phyloP scores from a whole-genome alignment of 192 early-diverging fungal species.

The Coemansia furcata region DNA sequence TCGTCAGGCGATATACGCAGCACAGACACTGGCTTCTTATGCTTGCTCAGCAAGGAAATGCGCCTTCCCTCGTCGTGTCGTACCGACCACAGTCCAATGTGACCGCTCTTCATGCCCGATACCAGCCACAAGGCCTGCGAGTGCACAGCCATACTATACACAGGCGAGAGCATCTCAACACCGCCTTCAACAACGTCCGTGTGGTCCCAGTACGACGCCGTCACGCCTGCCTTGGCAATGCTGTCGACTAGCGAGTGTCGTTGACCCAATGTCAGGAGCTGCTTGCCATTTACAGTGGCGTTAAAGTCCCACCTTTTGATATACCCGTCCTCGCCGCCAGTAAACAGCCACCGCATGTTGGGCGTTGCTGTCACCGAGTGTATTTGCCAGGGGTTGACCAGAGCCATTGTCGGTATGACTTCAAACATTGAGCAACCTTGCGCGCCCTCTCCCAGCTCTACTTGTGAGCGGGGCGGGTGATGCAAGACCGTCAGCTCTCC shows the following conservation, averaged over 20 bases:
- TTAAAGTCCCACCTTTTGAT: constrained; percentile 93
- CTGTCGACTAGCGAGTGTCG: constrained; percentile 83
- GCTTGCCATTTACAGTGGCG: constrained; percentile 79
- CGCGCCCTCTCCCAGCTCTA: background rate
- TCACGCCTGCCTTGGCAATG: constrained; percentile 61
- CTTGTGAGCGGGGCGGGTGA: constrained; percentile 7
- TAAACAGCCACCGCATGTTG: constrained; percentile 80
- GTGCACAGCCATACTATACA: constrained; percentile 90
- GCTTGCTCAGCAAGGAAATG: constrained; percentile 76
- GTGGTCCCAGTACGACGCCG: constrained; percentile 54
- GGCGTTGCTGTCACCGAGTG: constrained; percentile 64
- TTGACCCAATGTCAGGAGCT: constrained; percentile 79
- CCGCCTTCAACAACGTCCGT: constrained; percentile 26
- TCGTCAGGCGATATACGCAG: constrained; percentile 81
- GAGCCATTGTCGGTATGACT: constrained; percentile 37
- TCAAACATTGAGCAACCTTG: constrained; percentile 19
- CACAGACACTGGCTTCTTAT: constrained; percentile 81
- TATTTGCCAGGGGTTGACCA: constrained; percentile 57
- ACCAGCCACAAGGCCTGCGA: constrained; percentile 87
- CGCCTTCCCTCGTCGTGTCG: constrained; percentile 94
- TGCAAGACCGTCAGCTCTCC: constrained; percentile 29
- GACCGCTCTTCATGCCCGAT: constrained; percentile 74
- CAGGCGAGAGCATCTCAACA: constrained; percentile 75
- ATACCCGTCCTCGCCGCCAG: constrained; percentile 90
- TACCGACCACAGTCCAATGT: constrained; percentile 82